Base-by-base conservation (phyloP, 2,329 filamentous ascomycete species). In the Colletotrichum truncatum region DNA sequence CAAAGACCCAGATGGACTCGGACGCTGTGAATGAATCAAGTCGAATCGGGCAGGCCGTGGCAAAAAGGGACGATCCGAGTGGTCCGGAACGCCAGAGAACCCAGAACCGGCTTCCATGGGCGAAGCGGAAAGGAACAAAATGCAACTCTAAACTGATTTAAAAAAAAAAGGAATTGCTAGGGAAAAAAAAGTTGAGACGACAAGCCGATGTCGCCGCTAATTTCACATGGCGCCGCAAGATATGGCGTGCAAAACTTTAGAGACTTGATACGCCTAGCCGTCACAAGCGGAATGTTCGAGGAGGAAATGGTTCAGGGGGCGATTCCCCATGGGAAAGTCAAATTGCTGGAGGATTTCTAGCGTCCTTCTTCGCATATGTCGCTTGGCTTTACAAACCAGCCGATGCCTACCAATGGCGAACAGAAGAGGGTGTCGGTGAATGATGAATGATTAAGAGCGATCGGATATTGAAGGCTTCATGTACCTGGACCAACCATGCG, bases 21-120 rank as follows among this genome's bases (percentile, higher is more conserved):
- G 57, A 43, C 57, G 49, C 21, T 39, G 39, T 62, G 49, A 65
- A 43, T 62, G 62, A 65, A 45, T 54, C 64, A 53, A 41, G 64
- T 16, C 52, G 34, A 66, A 48, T 68, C 70, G 69, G 70, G 53
- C 61, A 63, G 63, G 60, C 70, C 70, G 70, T 70, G 68, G 68
- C 70, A 64, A 52, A 55, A 52, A 45, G 51, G 43, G 45, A 60
- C 55, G 66, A 69, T 61, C 63, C 69, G 66, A 66, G 55, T 68
- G 69, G 66, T 36, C 59, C 67, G 55, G 64, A 67, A 56, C 55
- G 43, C 30, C 53, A 54, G 21, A 45, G 53, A 55, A 60, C 21
- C 41, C 41, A 38, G 18, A 16, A 3, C 45, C 30, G 53, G 48
- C 39, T 57, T 63, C 53, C 8, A 59, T 11, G 34, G 30, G 60